phyloP scores from a whole-genome alignment of 2,329 filamentous ascomycete genomes.

The Gnomoniopsis smithogilvyi region DNA sequence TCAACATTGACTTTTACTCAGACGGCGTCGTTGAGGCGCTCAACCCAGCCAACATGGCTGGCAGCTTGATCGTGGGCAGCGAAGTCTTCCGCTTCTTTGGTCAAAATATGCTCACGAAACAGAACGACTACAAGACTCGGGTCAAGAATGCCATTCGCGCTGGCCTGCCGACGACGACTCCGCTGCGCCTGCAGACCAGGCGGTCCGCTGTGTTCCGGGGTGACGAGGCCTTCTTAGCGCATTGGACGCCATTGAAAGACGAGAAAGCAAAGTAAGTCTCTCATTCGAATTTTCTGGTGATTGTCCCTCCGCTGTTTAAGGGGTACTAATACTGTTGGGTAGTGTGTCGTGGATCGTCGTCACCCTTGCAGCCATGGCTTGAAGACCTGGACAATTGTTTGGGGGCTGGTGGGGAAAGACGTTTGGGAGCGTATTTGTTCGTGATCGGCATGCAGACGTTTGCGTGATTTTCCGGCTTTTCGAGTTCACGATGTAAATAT shows the following conservation, averaged over 20 bases:
- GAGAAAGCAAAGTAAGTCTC: slow-evolving; percentile 14
- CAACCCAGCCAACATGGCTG: slow-evolving; percentile 23
- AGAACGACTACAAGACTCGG: slow-evolving; percentile 23
- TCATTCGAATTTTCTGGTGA: background rate
- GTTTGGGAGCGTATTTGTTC: too few relatives aligned
- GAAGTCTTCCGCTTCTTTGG: slow-evolving; percentile 26
- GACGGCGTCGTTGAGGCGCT: slow-evolving; percentile 23
- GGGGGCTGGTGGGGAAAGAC: too few relatives aligned
- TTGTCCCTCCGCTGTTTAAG: background rate
- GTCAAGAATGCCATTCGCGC: slow-evolving; percentile 20
- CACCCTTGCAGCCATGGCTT: slow-evolving; percentile 6
- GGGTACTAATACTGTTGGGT: background rate
- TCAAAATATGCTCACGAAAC: slow-evolving; percentile 23
- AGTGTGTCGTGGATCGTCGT: slow-evolving; percentile 10
- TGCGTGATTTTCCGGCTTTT: too few relatives aligned
- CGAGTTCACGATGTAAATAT: too few relatives aligned
- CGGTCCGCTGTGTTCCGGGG: slow-evolving; percentile 25
- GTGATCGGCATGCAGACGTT: too few relatives aligned
- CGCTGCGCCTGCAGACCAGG: slow-evolving; percentile 25
- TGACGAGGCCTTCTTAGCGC: slow-evolving; percentile 22
- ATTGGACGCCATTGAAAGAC: slow-evolving; percentile 26
- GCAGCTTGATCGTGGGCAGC: slow-evolving; percentile 20
- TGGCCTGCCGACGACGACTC: slow-evolving; percentile 30
- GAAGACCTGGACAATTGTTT: background rate
- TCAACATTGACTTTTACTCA: slow-evolving; percentile 25